phyloP scores from a whole-genome alignment of 1,284 basidiomycete species.

The Fistulinella cinereoalba region DNA sequence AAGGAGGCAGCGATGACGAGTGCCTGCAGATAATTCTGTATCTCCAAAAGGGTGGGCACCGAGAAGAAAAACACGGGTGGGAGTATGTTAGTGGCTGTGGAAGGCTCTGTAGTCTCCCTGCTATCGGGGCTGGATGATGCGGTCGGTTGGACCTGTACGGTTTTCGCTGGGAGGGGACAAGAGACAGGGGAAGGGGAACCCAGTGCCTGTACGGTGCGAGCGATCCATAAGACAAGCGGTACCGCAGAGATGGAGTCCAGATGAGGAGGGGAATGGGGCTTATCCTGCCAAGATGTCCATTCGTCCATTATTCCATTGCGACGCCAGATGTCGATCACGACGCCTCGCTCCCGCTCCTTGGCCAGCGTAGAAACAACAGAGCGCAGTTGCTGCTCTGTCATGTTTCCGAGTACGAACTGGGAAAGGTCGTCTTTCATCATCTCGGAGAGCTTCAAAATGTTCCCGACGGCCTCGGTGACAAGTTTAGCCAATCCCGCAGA shows the following conservation, averaged over 20 bases:
- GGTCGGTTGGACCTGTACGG: conserved; percentile 9
- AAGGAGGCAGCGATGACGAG: conserved; percentile 63
- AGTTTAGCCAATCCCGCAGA: conserved; percentile 36
- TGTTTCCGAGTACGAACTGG: conserved; percentile 55
- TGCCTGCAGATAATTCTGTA: conserved; percentile 71
- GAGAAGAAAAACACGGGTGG: conserved; percentile 64
- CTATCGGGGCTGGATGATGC: neutral
- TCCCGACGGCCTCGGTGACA: conserved; percentile 45
- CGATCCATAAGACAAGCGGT: conserved; percentile 40
- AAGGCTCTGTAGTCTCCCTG: conserved; percentile 9
- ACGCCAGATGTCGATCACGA: conserved; percentile 53
- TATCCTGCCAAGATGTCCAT: conserved; percentile 45
- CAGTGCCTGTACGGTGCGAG: conserved; percentile 47
- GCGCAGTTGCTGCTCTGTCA: conserved; percentile 57
- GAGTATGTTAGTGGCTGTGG: conserved; percentile 38
- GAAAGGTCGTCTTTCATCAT: conserved; percentile 64
- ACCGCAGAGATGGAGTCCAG: conserved; percentile 13
- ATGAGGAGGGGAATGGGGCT: conserved; percentile 15
- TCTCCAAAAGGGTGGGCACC: conserved; percentile 47
- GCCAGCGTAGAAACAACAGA: conserved; percentile 50
- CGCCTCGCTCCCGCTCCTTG: conserved; percentile 47
- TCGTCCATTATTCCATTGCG: conserved; percentile 29
- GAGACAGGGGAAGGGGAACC: conserved; percentile 44
- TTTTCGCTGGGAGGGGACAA: conserved; percentile 39
- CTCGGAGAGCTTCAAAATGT: conserved; percentile 50